Evolutionary conservation across 495 filamentous ascomycete genomes (phyloP).

Genomic region (Podospora didyma): DNA sequence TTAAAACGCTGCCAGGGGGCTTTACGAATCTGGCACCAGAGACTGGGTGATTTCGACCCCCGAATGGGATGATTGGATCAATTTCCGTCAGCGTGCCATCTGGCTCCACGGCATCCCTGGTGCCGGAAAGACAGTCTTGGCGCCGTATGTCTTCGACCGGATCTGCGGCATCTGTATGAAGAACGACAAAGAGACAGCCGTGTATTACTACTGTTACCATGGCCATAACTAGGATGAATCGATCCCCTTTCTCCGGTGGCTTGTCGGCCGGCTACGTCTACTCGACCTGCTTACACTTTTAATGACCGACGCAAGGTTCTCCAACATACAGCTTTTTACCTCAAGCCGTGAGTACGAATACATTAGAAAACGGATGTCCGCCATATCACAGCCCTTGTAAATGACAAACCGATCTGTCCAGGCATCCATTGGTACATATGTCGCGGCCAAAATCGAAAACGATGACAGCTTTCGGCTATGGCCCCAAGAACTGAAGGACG

Average conservation of each 20-base stretch:
- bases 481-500: slow-evolving; percentile 12
- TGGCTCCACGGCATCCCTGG: slow-evolving; percentile 40
- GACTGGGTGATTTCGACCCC: slow-evolving; percentile 21
- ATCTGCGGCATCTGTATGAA: slow-evolving; percentile 15
- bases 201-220: slow-evolving; percentile 37
- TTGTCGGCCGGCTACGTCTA: slow-evolving; percentile 25
- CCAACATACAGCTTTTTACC: slow-evolving; percentile 31
- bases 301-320: slow-evolving; percentile 26
- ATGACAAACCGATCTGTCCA: slow-evolving; percentile 34
- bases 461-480: slow-evolving; percentile 21
- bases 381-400: slow-evolving; percentile 17
- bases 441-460: slow-evolving; percentile 18
- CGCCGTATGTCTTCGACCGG: slow-evolving; percentile 28
- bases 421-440: slow-evolving; percentile 28
- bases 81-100: slow-evolving; percentile 13
- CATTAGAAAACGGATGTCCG: slow-evolving; percentile 23
- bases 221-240: slow-evolving; percentile 33
- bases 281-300: slow-evolving; percentile 19
- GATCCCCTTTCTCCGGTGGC: slow-evolving; percentile 24
- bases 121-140: slow-evolving; percentile 36
- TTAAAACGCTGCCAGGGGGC: slow-evolving; percentile 9
- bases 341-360: slow-evolving; percentile 40
- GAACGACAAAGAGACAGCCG: slow-evolving; percentile 7
- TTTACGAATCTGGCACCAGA: slow-evolving; percentile 23
- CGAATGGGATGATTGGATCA: slow-evolving; percentile 24